Evolutionary conservation across 1,139 yeast genomes (phyloP), one percentile per base, ranked within the genome.

Genomic region (Taphrina confusa): DNA sequence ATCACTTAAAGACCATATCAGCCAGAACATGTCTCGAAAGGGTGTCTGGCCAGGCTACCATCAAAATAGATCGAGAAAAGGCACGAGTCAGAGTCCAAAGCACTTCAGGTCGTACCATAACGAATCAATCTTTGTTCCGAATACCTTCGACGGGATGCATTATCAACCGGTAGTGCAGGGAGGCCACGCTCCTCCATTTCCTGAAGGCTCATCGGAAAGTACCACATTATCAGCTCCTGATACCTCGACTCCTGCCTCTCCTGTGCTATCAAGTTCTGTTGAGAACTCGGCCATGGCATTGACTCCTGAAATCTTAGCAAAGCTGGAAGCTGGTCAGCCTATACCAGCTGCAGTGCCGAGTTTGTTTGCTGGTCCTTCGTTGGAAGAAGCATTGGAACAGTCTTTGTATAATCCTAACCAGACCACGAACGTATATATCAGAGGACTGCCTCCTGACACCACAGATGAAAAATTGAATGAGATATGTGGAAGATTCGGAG

Each of bases 381-480:
- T 34, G 12, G 51, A 54, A 30, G 52, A 45, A 39, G 51, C 62
- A 4, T 57, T 66, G 18, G 68, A 65, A 33, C 66, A 63, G 25
- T 59, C 67, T 18, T 44, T 66, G 59, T 61, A 65, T 34, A 66
- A 66, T 46, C 68, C 68, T 6, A 62, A 65, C 14, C 49, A 59
- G 30, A 65, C 67, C 12, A 66, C 67, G 8, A 66, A 66, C 37
- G 75, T 76, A 31, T 67, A 67, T 39, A 66, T 67, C 37, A 64
- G 69, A 18, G 69, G 69, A 4, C 58, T 67, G 14, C 64, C 68
- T 4, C 69, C 69, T 4, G 63, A 62, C 30, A 67, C 66, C 5
- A 66, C 69, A 3, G 69, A 67, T 46, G 68, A 62, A n/a, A 60
- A 28, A 34, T 57, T 67, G 5, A 33, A 60, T 9, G 59, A 57